Evolutionary conservation across 352 stramenopile species (phyloP).

Genomic region (Pythium biforme): DNA sequence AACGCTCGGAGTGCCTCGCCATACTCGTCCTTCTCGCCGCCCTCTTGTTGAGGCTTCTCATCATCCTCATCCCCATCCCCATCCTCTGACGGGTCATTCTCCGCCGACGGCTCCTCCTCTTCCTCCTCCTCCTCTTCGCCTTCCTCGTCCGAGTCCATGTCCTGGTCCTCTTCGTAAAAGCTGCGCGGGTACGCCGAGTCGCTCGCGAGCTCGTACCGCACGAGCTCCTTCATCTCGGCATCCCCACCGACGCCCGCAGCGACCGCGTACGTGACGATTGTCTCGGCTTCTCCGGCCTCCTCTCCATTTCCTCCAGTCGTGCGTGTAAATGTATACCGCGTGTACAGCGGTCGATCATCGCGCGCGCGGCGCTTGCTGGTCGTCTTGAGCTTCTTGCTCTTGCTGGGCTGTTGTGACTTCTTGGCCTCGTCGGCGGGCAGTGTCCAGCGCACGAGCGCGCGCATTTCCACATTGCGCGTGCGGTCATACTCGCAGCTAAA

Average conservation of each 20-base stretch:
- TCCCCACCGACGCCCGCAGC: slow-evolving; percentile 40
- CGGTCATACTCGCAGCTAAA: slow-evolving; percentile 67
- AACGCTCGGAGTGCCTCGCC: slow-evolving; percentile 58
- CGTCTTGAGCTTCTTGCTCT: slow-evolving; percentile 4
- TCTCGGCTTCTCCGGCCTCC: slow-evolving; percentile 28
- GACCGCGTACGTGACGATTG: slow-evolving; percentile 48
- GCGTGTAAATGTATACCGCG: slow-evolving; percentile 54
- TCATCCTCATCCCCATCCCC: slow-evolving; percentile 21
- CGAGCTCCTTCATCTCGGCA: slow-evolving; percentile 39
- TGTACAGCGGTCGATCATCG: slow-evolving; percentile 32
- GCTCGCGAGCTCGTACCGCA: slow-evolving; percentile 60
- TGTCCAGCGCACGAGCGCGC: slow-evolving; percentile 55
- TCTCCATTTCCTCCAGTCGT: slow-evolving; percentile 7
- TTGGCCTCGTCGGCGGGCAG: slow-evolving; percentile 24
- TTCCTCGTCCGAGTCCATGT: slow-evolving; percentile 28
- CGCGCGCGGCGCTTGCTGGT: slow-evolving; percentile 42
- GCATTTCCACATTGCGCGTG: slow-evolving; percentile 59
- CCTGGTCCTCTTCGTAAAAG: slow-evolving; percentile 66
- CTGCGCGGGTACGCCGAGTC: slow-evolving; percentile 59
- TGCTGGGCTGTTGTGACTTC: slow-evolving; percentile 7
- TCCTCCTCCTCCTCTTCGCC: slow-evolving; percentile 14
- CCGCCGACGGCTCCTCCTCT: slow-evolving; percentile 8
- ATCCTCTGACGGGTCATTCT: slow-evolving; percentile 10
- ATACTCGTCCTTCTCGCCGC: slow-evolving; percentile 33
- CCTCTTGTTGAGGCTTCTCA: slow-evolving; percentile 16